Base-by-base conservation (phyloP, 1,284 basidiomycete species). In the Somion occarium region DNA sequence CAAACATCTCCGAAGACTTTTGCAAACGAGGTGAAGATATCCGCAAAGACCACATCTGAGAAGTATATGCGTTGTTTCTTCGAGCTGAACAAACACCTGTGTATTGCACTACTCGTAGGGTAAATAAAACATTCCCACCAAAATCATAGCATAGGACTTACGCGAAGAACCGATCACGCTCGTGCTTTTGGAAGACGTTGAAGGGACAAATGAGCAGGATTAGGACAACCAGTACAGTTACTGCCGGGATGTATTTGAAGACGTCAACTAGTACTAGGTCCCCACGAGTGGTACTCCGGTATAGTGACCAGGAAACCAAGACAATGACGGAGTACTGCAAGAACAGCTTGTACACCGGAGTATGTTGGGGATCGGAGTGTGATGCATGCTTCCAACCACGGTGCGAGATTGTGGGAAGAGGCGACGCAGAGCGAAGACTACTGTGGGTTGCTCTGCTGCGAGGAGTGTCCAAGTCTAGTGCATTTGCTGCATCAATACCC, bases 1-100 rank as follows among this genome's bases (percentile, higher is more conserved):
- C 91, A 98, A 45, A 96, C 74, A 62, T 99, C 96, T 15, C 94
- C 97, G 34, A 98, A 74, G 24, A 99, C 94, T 71, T 98, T 98
- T 39, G 97, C 94, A 61, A 93, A 97, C 0, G 93, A 97, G 0
- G 97, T 99, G 61, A 97, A 81, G 54, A 98, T 83, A 76, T 99
- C 97, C 50, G 96, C 95, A 52, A 97, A 83, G 44, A 99, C 82
- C 44, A 99, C 85, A 64, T 99, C 95, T 39, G 86, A 85, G 69
- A 99, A 99, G 64, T 86, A 83, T 42, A 95, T 76, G 1, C 83
- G 79, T 46, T 77, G 74, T 49, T 75, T 73, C 25, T 78, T 64
- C 0, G 82, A 74, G 22, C 89, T 82, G 44, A 85, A 78, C 26
- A 94, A 60, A 63, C 93, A 94, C 58, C 93, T 79, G 46, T 76